A percentile compares a stretch with the other conserved stretches of the same genome.
Evolutionary conservation across 1,139 yeast species (phyloP).

Genomic region (Suhomyces choctaworum): DNA sequence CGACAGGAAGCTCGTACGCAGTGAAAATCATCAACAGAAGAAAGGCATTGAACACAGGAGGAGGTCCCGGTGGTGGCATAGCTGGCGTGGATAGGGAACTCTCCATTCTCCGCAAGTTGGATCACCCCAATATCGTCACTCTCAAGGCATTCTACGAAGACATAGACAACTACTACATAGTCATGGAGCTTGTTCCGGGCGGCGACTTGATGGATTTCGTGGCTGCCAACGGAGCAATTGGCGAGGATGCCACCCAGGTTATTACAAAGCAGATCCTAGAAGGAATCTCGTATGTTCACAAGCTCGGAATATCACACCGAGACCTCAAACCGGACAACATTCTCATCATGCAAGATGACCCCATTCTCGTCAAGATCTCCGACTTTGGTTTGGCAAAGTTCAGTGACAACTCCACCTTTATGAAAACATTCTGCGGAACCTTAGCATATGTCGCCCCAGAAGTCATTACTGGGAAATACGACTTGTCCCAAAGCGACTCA

Average conservation of each 20-base stretch:
- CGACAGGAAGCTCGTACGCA: constrained; percentile 83
- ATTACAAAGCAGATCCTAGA: constrained; percentile 79
- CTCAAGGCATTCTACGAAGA: constrained; percentile 87
- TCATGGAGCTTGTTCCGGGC: constrained; percentile 94
- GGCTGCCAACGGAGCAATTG: constrained; percentile 86
- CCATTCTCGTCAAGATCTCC: constrained; percentile 84
- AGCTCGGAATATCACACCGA: constrained; percentile 86
- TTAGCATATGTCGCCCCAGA: constrained; percentile 94
- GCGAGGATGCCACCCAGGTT: constrained; percentile 86
- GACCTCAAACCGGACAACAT: constrained; percentile 94
- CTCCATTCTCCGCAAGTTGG: constrained; percentile 69
- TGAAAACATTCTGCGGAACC: constrained; percentile 91
- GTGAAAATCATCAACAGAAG: constrained; percentile 85
- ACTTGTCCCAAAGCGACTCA: constrained; percentile 30
- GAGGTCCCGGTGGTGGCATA: constrained; percentile 43
- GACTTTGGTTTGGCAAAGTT: constrained; percentile 91
- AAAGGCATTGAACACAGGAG: constrained; percentile 73
- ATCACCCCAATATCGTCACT: constrained; percentile 83
- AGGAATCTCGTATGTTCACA: constrained; percentile 86
- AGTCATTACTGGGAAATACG: constrained; percentile 72
- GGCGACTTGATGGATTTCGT: constrained; percentile 98
- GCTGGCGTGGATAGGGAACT: constrained; percentile 82
- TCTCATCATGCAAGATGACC: constrained; percentile 85
- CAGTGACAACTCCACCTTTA: constrained; percentile 70
- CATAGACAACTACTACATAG: constrained; percentile 72